A percentile compares a stretch with the other conserved stretches of the same genome.
Evolutionary conservation across 2,329 filamentous ascomycete species (phyloP).

Genomic region (Ascosphaera pollenicola): DNA sequence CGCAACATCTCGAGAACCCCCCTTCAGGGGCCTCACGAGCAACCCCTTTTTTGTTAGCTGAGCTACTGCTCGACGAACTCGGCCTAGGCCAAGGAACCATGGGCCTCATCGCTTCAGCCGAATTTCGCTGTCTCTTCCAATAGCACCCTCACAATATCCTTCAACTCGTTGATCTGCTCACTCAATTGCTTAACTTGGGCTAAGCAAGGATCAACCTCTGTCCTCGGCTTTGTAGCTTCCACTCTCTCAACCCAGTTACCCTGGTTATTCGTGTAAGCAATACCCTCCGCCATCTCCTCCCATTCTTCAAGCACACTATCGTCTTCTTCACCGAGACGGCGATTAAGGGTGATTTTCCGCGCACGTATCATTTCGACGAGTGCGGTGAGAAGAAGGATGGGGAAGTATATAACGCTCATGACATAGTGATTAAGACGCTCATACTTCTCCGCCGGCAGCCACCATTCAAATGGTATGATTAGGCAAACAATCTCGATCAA

Average conservation of each 20-base stretch:
- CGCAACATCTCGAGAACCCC: too few species aligned
- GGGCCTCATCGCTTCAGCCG: neutral
- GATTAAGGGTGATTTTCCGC: slow-evolving; percentile 45
- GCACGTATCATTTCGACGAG: slow-evolving; percentile 46
- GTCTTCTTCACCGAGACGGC: slow-evolving; percentile 62
- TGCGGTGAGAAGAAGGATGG: slow-evolving; percentile 59
- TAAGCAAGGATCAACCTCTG: slow-evolving; percentile 58
- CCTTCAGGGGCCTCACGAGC: too few species aligned
- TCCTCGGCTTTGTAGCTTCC: slow-evolving; percentile 51
- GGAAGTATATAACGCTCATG: slow-evolving; percentile 71
- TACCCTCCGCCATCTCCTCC: slow-evolving; percentile 49
- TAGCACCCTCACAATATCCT: slow-evolving; percentile 41
- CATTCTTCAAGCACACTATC: slow-evolving; percentile 81
- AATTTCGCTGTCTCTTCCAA: slow-evolving; percentile 6
- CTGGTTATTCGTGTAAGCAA: slow-evolving; percentile 1
- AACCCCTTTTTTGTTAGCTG: neutral
- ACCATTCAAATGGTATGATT: slow-evolving; percentile 78
- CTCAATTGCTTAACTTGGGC: slow-evolving; percentile 32
- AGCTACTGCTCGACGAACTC: neutral
- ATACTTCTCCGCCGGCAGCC: slow-evolving; percentile 55
- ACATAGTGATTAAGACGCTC: slow-evolving; percentile 69
- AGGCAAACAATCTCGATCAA: slow-evolving; percentile 69
- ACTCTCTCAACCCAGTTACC: slow-evolving; percentile 62
- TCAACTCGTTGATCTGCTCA: slow-evolving; percentile 36
- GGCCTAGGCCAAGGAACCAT: neutral